A percentile compares a stretch with the other conserved stretches of the same genome.
Evolutionary conservation across 2,329 filamentous ascomycete species (phyloP).

Genomic region (Cordyceps tenuipes): DNA sequence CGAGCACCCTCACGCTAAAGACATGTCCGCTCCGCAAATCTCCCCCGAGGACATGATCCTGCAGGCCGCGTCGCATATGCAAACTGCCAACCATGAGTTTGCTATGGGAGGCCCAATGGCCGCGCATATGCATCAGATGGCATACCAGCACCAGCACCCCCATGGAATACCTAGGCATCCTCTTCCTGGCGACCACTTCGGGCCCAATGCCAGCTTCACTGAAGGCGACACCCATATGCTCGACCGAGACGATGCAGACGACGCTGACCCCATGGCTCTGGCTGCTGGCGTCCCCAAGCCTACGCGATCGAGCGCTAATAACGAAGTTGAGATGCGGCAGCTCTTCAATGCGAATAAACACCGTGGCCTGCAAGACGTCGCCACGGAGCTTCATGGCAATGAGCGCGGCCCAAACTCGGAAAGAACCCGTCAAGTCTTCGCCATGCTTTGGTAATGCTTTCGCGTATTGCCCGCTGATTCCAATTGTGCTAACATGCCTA

Average conservation of each 20-base stretch:
- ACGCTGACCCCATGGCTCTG: slow-evolving; percentile 43
- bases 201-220: slow-evolving; percentile 44
- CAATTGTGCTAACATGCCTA: slow-evolving; percentile 23
- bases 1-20: slow-evolving; percentile 35
- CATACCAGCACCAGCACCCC: slow-evolving; percentile 33
- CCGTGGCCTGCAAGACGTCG: slow-evolving; percentile 62
- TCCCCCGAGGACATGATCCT: slow-evolving; percentile 52
- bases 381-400: slow-evolving; percentile 66
- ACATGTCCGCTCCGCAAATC: slow-evolving; percentile 39
- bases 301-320: slow-evolving; percentile 64
- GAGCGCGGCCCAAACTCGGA: slow-evolving; percentile 75
- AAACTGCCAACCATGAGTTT: slow-evolving; percentile 42
- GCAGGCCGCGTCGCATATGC: slow-evolving; percentile 48
- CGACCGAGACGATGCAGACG: slow-evolving; percentile 51
- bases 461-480: not conserved
- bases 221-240: slow-evolving; percentile 52
- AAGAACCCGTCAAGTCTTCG: slow-evolving; percentile 76
- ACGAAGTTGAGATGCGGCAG: slow-evolving; percentile 72
- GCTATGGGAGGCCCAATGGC: slow-evolving; percentile 39
- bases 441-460: slow-evolving; percentile 73
- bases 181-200: slow-evolving; percentile 46
- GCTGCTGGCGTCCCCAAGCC: slow-evolving; percentile 43
- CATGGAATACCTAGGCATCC: slow-evolving; percentile 37
- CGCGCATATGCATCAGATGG: slow-evolving; percentile 34
- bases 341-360: slow-evolving; percentile 62